These are phyloP conservation scores for Nissolia schottii DNA, from an alignment of 306 rosid species.

Conservation along the genomic window DNA sequence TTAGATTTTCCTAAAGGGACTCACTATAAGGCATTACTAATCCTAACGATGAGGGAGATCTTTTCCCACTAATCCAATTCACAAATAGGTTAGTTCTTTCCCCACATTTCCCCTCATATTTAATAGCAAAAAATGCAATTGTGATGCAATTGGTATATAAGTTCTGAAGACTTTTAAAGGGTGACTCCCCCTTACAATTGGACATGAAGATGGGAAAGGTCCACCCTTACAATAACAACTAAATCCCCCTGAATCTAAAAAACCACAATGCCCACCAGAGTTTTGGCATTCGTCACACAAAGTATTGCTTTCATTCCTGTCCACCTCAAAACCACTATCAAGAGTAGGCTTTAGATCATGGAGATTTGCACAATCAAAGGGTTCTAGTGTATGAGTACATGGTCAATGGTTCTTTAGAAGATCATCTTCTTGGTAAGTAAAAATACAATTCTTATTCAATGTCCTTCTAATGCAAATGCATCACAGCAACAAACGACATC, in stretches of 20 bases:
- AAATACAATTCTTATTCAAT: slow-evolving; percentile 2
- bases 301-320: slow-evolving; percentile 39
- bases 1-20: no score
- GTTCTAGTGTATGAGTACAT: slow-evolving; percentile 82
- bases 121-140: no score
- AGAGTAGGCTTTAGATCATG: slow-evolving; percentile 25
- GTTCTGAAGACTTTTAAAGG: no score
- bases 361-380: slow-evolving; percentile 28
- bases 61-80: no score
- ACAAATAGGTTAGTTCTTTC: no score
- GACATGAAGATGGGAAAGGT: slow-evolving; percentile 27
- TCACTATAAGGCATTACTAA: no score
- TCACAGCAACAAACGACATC: background rate
- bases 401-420: slow-evolving; percentile 85
- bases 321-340: slow-evolving; percentile 39
- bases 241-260: slow-evolving; percentile 26
- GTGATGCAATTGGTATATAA: no score
- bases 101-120: no score
- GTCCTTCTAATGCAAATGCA: background rate
- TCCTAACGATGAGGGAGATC: no score
- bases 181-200: no score
- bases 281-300: slow-evolving; percentile 38
- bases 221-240: slow-evolving; percentile 50
- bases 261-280: slow-evolving; percentile 55
- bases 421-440: slow-evolving; percentile 83